Percentiles rank a stretch among this genome's conserved stretches.
Evolutionary conservation across 2,329 filamentous ascomycete genomes (phyloP).

Genomic region (Apiospora kogelbergensis): DNA sequence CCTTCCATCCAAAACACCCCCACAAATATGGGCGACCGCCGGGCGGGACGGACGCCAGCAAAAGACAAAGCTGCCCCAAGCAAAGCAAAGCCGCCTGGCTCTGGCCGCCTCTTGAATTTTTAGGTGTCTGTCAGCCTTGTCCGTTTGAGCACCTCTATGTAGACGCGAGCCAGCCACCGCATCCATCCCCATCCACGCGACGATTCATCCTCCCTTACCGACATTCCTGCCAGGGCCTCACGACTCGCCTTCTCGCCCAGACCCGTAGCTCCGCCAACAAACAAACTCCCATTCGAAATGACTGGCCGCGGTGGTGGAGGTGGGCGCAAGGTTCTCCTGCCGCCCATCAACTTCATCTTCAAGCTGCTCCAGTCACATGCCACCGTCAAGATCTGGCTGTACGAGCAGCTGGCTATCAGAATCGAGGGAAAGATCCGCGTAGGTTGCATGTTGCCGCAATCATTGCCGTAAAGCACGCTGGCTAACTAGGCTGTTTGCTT

Average conservation of each 20-base stretch:
- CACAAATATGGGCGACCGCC: neutral
- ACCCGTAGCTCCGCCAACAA: neutral
- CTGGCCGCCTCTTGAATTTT: conserved; percentile 6
- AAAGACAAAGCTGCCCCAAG: neutral
- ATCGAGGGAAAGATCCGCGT: conserved; percentile 97
- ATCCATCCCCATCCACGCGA: neutral
- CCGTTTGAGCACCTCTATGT: neutral
- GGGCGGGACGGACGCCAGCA: neutral
- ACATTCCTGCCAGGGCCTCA: neutral
- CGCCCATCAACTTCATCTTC: conserved; percentile 82
- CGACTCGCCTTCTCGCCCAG: neutral
- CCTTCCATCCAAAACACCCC: neutral
- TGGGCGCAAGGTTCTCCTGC: conserved; percentile 59
- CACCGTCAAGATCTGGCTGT: conserved; percentile 92
- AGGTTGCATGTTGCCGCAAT: conserved; percentile 32
- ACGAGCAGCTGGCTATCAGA: conserved; percentile 89
- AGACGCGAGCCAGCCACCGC: neutral
- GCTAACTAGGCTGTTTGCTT: neutral
- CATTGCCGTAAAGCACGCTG: neutral
- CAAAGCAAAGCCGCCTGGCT: neutral
- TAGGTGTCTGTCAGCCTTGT: neutral
- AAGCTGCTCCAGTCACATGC: conserved; percentile 82
- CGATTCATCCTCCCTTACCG: neutral
- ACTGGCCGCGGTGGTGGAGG: conserved; percentile 61
- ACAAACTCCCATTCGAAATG: conserved; percentile 39